These are phyloP conservation scores for Wallemia mellicola DNA, from an alignment of 1,284 basidiomycete genomes.

Conservation along the genomic window DNA sequence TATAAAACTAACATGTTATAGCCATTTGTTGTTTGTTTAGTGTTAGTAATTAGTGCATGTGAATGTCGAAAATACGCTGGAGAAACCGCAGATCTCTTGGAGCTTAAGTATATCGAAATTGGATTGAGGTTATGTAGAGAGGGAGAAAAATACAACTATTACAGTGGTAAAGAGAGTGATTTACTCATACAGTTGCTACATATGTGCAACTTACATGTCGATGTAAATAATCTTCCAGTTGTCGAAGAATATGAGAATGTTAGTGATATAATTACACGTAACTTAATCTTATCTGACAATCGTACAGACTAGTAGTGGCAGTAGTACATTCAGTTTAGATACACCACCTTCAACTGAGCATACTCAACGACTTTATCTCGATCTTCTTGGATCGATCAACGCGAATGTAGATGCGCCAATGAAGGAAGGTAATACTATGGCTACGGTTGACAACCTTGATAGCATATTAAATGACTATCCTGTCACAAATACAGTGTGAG, in stretches of 20 bases:
- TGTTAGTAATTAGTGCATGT: neutral
- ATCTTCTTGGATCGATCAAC: no score
- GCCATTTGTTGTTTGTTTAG: neutral
- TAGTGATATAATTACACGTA: no score
- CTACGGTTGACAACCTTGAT: no score
- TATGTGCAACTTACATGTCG: neutral
- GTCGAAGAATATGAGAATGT: neutral
- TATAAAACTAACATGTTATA: neutral
- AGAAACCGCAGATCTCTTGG: neutral
- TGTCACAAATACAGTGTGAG: no score
- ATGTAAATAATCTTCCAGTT: neutral
- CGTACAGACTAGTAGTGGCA: no score
- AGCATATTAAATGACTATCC: no score
- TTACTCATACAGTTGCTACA: neutral
- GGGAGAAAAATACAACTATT: neutral
- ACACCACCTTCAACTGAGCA: no score
- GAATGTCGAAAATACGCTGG: neutral
- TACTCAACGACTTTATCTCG: no score
- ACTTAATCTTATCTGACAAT: no score
- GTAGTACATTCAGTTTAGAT: no score
- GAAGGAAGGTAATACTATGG: no score
- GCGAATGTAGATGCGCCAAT: no score
- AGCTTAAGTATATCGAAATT: neutral
- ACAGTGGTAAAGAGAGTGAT: neutral
- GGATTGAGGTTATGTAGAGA: neutral